Evolutionary conservation across 73 alveolate species (phyloP).

Genomic region (Tetrahymena elliotti): DNA sequence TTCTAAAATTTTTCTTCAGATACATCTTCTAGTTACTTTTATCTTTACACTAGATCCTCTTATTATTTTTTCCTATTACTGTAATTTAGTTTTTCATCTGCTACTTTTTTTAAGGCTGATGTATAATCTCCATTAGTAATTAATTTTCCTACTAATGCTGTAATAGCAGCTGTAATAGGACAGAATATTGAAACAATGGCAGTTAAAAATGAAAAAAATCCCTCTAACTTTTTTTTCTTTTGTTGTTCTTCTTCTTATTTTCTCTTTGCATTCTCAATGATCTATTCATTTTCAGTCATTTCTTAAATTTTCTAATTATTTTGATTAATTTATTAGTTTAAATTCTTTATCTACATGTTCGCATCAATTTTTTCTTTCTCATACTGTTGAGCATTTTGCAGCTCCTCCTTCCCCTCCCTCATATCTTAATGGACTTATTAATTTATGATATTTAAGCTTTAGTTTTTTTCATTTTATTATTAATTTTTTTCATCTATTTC

Average conservation of each 20-base stretch:
- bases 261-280: background rate
- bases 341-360: background rate
- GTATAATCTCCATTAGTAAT: background rate
- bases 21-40: background rate
- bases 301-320: background rate
- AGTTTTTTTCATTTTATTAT: background rate
- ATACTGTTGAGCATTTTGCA: background rate
- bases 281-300: background rate
- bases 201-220: too few species aligned
- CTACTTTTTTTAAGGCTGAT: background rate
- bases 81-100: background rate
- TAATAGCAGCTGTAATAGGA: background rate
- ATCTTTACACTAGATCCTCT: background rate
- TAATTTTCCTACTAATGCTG: background rate
- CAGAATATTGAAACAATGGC: background rate
- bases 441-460: too few species aligned
- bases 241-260: background rate
- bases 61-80: too few species aligned
- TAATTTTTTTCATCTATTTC: background rate
- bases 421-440: too few species aligned
- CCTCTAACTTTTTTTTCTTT: background rate
- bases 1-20: background rate
- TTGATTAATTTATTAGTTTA: too few species aligned
- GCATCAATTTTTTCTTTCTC: background rate
- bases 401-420: background rate